Conservation (phyloP, 2,329 filamentous ascomycete genomes). For the Kalaharituber pfeilii region DNA sequence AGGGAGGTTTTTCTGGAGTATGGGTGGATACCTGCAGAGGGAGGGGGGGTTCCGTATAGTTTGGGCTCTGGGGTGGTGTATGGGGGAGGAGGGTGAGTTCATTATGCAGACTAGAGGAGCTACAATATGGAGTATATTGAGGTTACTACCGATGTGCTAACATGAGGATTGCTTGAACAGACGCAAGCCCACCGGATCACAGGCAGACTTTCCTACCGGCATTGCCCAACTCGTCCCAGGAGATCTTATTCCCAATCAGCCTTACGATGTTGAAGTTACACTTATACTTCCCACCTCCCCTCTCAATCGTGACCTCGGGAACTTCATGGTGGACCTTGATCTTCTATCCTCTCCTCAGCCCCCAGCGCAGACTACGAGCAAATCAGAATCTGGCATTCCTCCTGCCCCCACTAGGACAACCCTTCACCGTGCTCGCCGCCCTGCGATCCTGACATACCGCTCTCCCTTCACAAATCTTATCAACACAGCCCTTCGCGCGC, state of each 20-base stretch:
- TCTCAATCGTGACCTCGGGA: constrained; percentile 58
- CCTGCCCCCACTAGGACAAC: constrained; percentile 32
- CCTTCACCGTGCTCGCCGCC: constrained; percentile 43
- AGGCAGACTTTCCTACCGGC: background rate
- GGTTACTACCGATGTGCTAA: too few species aligned
- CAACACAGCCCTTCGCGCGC: constrained; percentile 17
- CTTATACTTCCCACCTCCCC: constrained; percentile 64
- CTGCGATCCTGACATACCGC: constrained; percentile 63
- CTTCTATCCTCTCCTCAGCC: constrained; percentile 36
- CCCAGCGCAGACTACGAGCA: background rate
- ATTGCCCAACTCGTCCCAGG: background rate
- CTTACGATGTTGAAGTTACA: constrained; percentile 66
- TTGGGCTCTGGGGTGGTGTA: background rate
- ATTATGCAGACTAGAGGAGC: too few species aligned
- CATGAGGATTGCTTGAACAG: too few species aligned
- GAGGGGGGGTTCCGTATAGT: background rate
- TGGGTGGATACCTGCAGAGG: constrained; percentile 27
- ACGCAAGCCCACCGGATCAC: too few species aligned
- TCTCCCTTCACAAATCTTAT: constrained; percentile 41
- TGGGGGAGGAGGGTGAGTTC: background rate
- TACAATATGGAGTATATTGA: too few species aligned
- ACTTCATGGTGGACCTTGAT: constrained; percentile 82
- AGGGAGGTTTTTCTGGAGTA: constrained; percentile 50
- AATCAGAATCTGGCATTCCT: constrained; percentile 23
- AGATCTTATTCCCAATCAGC: constrained; percentile 48